Conservation (phyloP, 139 green algal genomes). For the Spirogloea muscicola region DNA sequence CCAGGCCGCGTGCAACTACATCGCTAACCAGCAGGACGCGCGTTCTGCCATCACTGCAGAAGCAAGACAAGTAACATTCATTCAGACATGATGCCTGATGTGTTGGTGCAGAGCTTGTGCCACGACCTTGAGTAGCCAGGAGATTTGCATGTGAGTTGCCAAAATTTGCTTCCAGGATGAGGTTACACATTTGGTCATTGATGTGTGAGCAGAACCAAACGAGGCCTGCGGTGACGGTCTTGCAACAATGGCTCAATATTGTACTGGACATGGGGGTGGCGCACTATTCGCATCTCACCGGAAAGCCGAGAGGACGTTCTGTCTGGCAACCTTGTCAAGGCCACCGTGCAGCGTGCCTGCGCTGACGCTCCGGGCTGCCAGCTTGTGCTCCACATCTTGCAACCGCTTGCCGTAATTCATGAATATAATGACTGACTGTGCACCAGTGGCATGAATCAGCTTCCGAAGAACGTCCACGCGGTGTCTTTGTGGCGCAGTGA, state of each 20-base stretch:
- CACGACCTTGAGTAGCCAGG: neutral
- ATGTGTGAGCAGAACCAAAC: neutral
- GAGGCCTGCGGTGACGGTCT: no score
- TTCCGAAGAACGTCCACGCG: conserved; percentile 76
- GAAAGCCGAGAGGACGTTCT: conserved; percentile 68
- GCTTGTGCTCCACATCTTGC: conserved; percentile 62
- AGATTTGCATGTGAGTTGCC: neutral
- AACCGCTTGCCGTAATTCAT: conserved; percentile 93
- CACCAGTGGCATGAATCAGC: conserved; percentile 74
- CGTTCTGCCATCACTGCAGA: conserved; percentile 49
- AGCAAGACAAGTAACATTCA: neutral
- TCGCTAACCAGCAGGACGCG: conserved; percentile 81
- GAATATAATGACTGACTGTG: conserved; percentile 78
- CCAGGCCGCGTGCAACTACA: conserved; percentile 84
- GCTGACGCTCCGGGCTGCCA: conserved; percentile 70
- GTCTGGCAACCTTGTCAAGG: conserved; percentile 64
- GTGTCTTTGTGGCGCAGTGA: conserved; percentile 45
- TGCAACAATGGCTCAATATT: neutral
- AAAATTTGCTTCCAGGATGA: neutral
- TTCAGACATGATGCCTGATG: neutral
- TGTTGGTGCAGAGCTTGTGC: neutral
- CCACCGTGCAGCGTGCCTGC: conserved; percentile 76
- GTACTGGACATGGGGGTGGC: neutral
- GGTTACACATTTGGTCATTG: neutral
- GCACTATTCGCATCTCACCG: conserved; percentile 22